Conservation (phyloP, 140 eudicot species). For the Bidens hawaiensis region DNA sequence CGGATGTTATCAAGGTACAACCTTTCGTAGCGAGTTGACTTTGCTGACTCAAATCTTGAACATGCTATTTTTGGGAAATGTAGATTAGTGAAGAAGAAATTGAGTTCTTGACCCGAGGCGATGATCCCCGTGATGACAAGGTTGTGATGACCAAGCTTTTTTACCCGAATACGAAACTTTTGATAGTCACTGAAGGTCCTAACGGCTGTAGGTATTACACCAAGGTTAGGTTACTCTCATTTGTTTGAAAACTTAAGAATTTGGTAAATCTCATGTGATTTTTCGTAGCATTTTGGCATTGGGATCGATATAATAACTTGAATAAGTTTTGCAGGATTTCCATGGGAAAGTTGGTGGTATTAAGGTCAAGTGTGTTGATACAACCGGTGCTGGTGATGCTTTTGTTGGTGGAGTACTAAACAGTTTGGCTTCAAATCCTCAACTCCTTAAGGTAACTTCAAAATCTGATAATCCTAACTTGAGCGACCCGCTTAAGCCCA, state of each 20-base stretch:
- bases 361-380: constrained; percentile 54
- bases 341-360: constrained; percentile 58
- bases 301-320: not conserved
- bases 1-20: constrained; percentile 55
- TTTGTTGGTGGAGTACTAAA: constrained; percentile 56
- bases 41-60: not conserved
- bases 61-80: not conserved
- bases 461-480: not conserved
- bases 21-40: not conserved
- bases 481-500: not conserved
- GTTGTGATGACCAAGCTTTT: constrained; percentile 44
- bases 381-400: constrained; percentile 78
- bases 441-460: constrained; percentile 30
- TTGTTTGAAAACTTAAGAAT: not conserved
- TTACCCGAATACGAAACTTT: constrained; percentile 47
- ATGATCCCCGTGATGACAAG: constrained; percentile 46
- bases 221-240: constrained; percentile 40
- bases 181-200: constrained; percentile 61
- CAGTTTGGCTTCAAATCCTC: constrained; percentile 36
- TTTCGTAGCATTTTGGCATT: not conserved
- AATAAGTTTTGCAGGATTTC: constrained; percentile 35
- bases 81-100: constrained; percentile 59
- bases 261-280: not conserved
- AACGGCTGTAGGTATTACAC: constrained; percentile 63
- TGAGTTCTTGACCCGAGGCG: constrained; percentile 48